These are phyloP conservation scores for Suillus alpinus DNA, from an alignment of 768 basidiomycete genomes.

Conservation along the genomic window DNA sequence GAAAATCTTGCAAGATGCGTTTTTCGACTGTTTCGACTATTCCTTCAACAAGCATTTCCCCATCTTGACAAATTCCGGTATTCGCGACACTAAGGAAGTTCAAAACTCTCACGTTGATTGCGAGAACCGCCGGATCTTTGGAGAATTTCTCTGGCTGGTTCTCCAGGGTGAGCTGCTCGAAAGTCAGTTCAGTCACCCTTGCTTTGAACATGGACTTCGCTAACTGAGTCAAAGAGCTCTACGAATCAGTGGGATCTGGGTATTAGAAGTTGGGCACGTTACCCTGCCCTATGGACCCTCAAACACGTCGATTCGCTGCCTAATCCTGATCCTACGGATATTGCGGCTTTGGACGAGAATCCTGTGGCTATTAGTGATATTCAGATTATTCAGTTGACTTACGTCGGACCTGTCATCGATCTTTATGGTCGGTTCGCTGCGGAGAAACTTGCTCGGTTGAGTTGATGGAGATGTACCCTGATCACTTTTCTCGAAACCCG, in stretches of 20 bases:
- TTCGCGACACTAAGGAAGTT: constrained; percentile 63
- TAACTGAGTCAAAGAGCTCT: constrained; percentile 50
- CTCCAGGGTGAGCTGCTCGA: constrained; percentile 89
- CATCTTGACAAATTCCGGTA: constrained; percentile 74
- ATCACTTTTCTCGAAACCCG: constrained; percentile 93
- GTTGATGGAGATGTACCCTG: constrained; percentile 92
- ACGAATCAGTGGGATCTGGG: constrained; percentile 65
- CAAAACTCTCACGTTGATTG: constrained; percentile 69
- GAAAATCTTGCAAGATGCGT: constrained; percentile 61
- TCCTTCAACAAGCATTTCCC: constrained; percentile 49
- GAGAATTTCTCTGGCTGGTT: constrained; percentile 63
- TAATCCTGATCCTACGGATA: constrained; percentile 94
- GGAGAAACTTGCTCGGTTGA: constrained; percentile 77
- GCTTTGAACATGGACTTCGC: background rate
- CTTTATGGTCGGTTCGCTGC: constrained; percentile 94
- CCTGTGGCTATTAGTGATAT: constrained; percentile 71
- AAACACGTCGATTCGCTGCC: constrained; percentile 94
- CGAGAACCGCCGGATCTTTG: constrained; percentile 67
- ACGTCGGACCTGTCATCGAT: constrained; percentile 94
- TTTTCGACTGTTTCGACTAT: constrained; percentile 67
- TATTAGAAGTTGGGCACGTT: constrained; percentile 82
- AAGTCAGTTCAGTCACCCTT: constrained; percentile 39
- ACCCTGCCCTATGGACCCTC: constrained; percentile 93
- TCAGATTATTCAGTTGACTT: constrained; percentile 79
- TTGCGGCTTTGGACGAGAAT: constrained; percentile 84